Conservation (phyloP, 352 stramenopile species). For the Globisporangium middletonii region DNA sequence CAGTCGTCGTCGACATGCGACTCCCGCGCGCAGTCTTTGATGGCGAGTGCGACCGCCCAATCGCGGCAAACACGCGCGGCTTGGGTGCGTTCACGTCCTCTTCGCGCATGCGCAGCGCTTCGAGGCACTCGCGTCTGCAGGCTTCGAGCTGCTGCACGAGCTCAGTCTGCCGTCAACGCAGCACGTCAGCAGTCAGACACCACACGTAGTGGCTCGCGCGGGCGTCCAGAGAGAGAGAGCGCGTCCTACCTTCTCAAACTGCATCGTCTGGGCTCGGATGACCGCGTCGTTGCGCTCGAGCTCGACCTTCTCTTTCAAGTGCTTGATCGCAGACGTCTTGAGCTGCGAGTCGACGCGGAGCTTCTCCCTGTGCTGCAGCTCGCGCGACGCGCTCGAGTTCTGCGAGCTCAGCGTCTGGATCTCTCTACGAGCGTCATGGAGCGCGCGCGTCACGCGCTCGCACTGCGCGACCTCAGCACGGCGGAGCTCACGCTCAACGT, state of each 20-base stretch:
- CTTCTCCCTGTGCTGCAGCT: conserved; percentile 49
- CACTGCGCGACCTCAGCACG: conserved; percentile 48
- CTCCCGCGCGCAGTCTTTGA: background rate
- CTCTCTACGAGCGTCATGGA: conserved; percentile 45
- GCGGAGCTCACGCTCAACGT: conserved; percentile 48
- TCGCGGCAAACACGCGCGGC: conserved; percentile 36
- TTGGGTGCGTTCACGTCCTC: conserved; percentile 57
- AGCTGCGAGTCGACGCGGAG: conserved; percentile 54
- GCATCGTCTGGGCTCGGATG: conserved; percentile 31
- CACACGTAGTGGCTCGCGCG: background rate
- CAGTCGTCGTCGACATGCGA: background rate
- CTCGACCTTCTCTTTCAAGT: conserved; percentile 44
- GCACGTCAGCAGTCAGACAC: background rate
- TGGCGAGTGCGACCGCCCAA: conserved; percentile 6
- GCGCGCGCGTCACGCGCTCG: conserved; percentile 40
- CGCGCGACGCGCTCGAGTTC: conserved; percentile 36
- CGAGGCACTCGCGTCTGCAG: conserved; percentile 31
- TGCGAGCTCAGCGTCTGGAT: conserved; percentile 40
- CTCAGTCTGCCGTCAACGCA: conserved; percentile 13
- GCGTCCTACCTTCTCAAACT: conserved; percentile 31
- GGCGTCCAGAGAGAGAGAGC: background rate
- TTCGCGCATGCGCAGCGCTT: conserved; percentile 60
- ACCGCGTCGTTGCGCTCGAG: conserved; percentile 49
- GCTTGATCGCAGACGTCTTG: conserved; percentile 36
- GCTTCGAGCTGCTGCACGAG: conserved; percentile 32